Conservation (phyloP, 257 asterid species). For the Penstemon eatonii region DNA sequence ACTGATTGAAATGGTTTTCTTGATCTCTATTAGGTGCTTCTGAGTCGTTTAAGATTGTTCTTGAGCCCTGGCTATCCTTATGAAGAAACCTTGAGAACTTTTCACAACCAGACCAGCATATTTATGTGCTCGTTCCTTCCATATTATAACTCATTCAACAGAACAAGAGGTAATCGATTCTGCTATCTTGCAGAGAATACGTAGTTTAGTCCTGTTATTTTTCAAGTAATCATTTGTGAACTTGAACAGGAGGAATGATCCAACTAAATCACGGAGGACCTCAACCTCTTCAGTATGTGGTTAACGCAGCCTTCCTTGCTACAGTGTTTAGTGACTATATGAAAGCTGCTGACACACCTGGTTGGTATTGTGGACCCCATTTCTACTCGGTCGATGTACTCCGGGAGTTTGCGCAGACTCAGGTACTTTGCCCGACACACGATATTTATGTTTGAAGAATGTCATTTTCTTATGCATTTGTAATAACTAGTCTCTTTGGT, state of each 20-base stretch:
- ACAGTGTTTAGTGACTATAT: conserved; percentile 85
- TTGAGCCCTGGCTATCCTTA: conserved; percentile 96
- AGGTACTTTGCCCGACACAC: conserved; percentile 45
- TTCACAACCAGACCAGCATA: conserved; percentile 89
- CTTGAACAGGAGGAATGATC: conserved; percentile 78
- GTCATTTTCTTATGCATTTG: background rate
- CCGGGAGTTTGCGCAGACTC: conserved; percentile 81
- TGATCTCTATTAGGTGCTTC: conserved; percentile 58
- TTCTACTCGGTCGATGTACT: conserved; percentile 81
- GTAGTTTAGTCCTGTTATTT: background rate
- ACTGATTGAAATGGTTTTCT: conserved; percentile 20
- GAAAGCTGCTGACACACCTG: conserved; percentile 90
- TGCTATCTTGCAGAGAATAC: conserved; percentile 12
- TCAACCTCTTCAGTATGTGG: conserved; percentile 94
- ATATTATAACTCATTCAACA: conserved; percentile 70
- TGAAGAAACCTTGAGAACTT: conserved; percentile 82
- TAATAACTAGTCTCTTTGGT: background rate
- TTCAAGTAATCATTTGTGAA: background rate
- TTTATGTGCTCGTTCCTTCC: conserved; percentile 95
- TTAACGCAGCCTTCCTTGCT: conserved; percentile 88
- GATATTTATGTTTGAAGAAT: background rate
- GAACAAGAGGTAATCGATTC: conserved; percentile 66
- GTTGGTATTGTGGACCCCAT: conserved; percentile 96
- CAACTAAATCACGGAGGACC: conserved; percentile 88
- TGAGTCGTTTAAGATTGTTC: conserved; percentile 85